Percentiles rank a stretch among this genome's conserved stretches.
These are phyloP conservation scores for Metschnikowia gelsemii DNA, from an alignment of 805 yeast genomes.

Conservation along the genomic window DNA sequence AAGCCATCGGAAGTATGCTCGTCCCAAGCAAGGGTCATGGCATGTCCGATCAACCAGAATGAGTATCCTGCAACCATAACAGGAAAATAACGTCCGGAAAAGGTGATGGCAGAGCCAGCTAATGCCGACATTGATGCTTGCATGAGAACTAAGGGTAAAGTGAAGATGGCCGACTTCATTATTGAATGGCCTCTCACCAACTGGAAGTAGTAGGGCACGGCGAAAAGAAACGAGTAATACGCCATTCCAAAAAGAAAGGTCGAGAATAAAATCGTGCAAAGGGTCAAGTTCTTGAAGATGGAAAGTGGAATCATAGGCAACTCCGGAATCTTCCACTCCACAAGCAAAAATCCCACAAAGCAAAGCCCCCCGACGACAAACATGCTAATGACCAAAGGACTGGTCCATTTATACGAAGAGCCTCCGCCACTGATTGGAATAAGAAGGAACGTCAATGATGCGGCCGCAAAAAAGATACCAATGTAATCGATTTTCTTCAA, in stretches of 20 bases:
- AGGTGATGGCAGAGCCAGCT: slow-evolving; percentile 48
- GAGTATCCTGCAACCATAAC: slow-evolving; percentile 43
- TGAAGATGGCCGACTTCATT: slow-evolving; percentile 40
- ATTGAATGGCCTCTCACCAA: slow-evolving; percentile 42
- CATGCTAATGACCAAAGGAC: slow-evolving; percentile 35
- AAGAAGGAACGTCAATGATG: slow-evolving; percentile 48
- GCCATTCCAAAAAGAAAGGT: slow-evolving; percentile 50
- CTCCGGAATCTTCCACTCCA: slow-evolving; percentile 49
- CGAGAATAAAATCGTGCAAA: slow-evolving; percentile 31
- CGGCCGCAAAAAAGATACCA: slow-evolving; percentile 51
- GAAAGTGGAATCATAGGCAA: slow-evolving; percentile 57
- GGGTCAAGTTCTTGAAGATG: slow-evolving; percentile 36
- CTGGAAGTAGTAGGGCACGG: slow-evolving; percentile 50
- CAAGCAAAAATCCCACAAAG: slow-evolving; percentile 43
- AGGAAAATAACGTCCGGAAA: slow-evolving; percentile 42
- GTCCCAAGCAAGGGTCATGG: slow-evolving; percentile 36
- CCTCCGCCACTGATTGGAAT: slow-evolving; percentile 68
- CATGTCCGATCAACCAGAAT: slow-evolving; percentile 43
- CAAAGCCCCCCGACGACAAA: slow-evolving; percentile 35
- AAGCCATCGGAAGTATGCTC: slow-evolving; percentile 33
- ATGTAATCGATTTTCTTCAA: slow-evolving; percentile 50
- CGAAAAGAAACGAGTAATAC: slow-evolving; percentile 48
- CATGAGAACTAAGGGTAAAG: slow-evolving; percentile 40
- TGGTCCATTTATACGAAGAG: slow-evolving; percentile 54
- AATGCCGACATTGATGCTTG: slow-evolving; percentile 43